These are phyloP conservation scores for Pyrus hybrid DNA, from an alignment of 331 rosid species.

Conservation along the genomic window DNA sequence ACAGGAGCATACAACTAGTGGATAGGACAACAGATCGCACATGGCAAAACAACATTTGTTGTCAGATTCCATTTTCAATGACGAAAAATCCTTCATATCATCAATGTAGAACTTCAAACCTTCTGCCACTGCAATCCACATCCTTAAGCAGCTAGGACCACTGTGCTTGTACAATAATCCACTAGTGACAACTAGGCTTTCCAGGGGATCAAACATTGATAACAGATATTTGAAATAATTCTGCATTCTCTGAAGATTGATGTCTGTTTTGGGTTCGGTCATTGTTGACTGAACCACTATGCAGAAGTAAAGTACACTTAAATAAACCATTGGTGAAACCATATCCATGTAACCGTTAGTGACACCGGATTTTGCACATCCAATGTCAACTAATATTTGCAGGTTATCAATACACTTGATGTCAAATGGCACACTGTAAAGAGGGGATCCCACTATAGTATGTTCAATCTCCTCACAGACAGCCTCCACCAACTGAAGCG, in stretches of 20 bases:
- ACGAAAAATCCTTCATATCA: constrained; percentile 29
- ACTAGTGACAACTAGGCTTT: constrained; percentile 33
- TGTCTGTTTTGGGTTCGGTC: constrained; percentile 20
- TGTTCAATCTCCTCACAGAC: constrained; percentile 52
- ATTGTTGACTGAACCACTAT: constrained; percentile 35
- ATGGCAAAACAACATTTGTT: constrained; percentile 23
- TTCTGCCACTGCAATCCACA: constrained; percentile 57
- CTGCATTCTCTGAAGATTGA: constrained; percentile 25
- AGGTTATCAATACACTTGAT: constrained; percentile 35
- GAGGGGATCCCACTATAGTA: constrained; percentile 68
- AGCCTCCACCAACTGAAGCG: constrained; percentile 48
- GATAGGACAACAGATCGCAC: constrained; percentile 53
- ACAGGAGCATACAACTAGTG: constrained; percentile 38
- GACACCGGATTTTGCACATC: constrained; percentile 25
- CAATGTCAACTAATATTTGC: constrained; percentile 25
- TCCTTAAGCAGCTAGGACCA: constrained; percentile 38
- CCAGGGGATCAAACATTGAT: constrained; percentile 47
- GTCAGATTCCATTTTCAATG: constrained; percentile 36
- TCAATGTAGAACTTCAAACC: constrained; percentile 33
- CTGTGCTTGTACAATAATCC: constrained; percentile 43
- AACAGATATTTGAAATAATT: constrained; percentile 48
- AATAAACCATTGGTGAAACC: constrained; percentile 75
- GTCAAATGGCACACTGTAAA: constrained; percentile 61
- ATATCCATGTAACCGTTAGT: constrained; percentile 54
- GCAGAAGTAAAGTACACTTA: constrained; percentile 47